Base-by-base conservation (phyloP, 345 rosid species). In the Stellera chamaejasme region DNA sequence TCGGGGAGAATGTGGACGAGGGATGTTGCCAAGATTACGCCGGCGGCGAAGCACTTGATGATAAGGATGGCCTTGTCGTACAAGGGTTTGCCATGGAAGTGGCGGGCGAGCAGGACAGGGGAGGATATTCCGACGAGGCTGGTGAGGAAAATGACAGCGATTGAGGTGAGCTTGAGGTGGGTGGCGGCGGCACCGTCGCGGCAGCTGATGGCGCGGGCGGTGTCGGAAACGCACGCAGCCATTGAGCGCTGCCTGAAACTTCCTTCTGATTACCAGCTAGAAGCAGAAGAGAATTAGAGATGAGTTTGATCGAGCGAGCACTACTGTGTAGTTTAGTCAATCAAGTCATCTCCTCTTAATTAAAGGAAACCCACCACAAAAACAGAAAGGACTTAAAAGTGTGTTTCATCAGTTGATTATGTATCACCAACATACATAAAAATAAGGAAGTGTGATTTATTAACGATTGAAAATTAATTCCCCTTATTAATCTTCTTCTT, bases 31-130 rank as follows among this genome's bases (percentile, higher is more conserved):
- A 92, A 88, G 46, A 92, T 88, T 1, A 92, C 98, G 0, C 98
- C 98, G 53, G 98, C 96, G 27, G 96, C 98, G 75, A 92, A 92
- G 74, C 96, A 86, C 71, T 92, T 92, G 50, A 92, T 81, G 2
- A 79, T 26, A 2, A 88, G 81, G 16, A 78, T 66, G 10, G 91
- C 82, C 66, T 77, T 81, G 56, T 84, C 93, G 72, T 92, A 88
- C 10, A 75, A 68, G 46, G 98, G 85, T 58, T 79, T 92, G 0
- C 96, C 95, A 0, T 76, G 90, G 61, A 92, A 92, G 59, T 62
- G 75, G 13, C 83, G 88, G 15, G 96, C 95, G 13, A 92, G 72
- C 23, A 88, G 54, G 41, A 88, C 88, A 0, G 96, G 98, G 10
- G 63, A 68, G 2, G 88, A 75, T 55, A 92, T 78, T 2, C 98